Evolutionary conservation across 1,284 basidiomycete genomes (phyloP), one percentile per base, ranked within the genome.

Genomic region (Pseudomicrostroma phylloplanum): DNA sequence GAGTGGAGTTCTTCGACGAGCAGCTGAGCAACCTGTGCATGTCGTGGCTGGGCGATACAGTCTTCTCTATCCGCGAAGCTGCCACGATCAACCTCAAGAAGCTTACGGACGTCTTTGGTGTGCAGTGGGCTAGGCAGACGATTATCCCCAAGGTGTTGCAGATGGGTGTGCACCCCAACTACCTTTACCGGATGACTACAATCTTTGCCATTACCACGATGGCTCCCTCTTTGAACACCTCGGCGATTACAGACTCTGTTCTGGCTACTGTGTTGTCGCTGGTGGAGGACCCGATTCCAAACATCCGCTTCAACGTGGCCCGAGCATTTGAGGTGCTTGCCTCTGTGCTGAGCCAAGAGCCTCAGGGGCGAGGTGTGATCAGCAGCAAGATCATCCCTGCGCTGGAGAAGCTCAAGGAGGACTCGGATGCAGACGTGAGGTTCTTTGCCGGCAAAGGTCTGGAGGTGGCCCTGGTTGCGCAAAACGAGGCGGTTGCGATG

Each of bases 141-240:
- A 97, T 99, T 77, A 90, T 98, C 59, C 96, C 96, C 23, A 96
- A 96, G 82, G 92, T 99, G 43, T 88, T 98, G 78, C 90, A 89
- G 64, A 98, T 98, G 96, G 93, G 92, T 15, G 86, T 88, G 66
- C 93, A 97, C 82, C 91, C 91, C 23, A 99, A 96, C 80, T 98
- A 98, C 81, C 85, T 98, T 42, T 96, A 92, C 82, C 86, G 96
- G 74, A 96, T 99, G 92, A 99, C 96, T 8, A 98, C 96, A 26
- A 92, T 98, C 60, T 93, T 98, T 81, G 94, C 96, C 57, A 96
- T 99, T 77, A 93, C 91, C 91, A 94, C 91, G 30, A 96, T 98
- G 80, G 88, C 92, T 6, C 91, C 96, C 1, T 91, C 91, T n/a
- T 83, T 99, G 75, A 89, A 87, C 73, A 82, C 90, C 63, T 86